Base-by-base conservation (phyloP, 2,329 filamentous ascomycete genomes). In the Alternaria gaisen region DNA sequence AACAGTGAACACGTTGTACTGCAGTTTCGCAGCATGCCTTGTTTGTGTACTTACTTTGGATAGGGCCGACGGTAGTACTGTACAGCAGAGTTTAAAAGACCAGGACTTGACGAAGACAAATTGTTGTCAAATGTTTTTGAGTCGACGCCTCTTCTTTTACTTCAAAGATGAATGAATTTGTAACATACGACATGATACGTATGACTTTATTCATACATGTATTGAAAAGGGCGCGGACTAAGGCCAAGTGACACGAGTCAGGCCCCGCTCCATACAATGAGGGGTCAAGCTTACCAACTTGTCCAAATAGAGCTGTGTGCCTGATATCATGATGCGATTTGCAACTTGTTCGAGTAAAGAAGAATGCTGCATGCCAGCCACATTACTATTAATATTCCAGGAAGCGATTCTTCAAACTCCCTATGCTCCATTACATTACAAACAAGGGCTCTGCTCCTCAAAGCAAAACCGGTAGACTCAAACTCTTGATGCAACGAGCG, bases 401-500 rank as follows among this genome's bases (percentile, higher is more conserved):
- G 41, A 58, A 53, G 41, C 20, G 32, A 47, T 40, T 32, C 44
- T 50, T 38, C 36, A 40, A 40, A 26, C 24, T 24, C 28, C 42
- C 34, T 14, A 43, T n/a, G 42, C 41, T 43, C 43, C 44, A 26
- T 22, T 18, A 54, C 28, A 56, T 62, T 64, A 62, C 36, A 62
- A 62, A 14, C 6, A 32, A 28, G 22, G 47, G 14, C 40, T 50
- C 38, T 28, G 38, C 38, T 38, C 30, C 36, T 41, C 22, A 18
- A 16, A 32, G 44, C 34, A 5, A 28, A 40, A 36, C 55, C 16
- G 5, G 22, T 43, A 34, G 50, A 58, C 53, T 44, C 44, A 60
- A 65, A 53, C 14, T 50, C 44, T 44, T 36, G 22, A 32, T 58
- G 60, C 60, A 63, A 26, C 46, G 56, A 60, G 41, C 56, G 56